Percentiles rank a stretch among this genome's conserved stretches.
phyloP scores from a whole-genome alignment of 352 stramenopile species.

The Phytopythium litorale region DNA sequence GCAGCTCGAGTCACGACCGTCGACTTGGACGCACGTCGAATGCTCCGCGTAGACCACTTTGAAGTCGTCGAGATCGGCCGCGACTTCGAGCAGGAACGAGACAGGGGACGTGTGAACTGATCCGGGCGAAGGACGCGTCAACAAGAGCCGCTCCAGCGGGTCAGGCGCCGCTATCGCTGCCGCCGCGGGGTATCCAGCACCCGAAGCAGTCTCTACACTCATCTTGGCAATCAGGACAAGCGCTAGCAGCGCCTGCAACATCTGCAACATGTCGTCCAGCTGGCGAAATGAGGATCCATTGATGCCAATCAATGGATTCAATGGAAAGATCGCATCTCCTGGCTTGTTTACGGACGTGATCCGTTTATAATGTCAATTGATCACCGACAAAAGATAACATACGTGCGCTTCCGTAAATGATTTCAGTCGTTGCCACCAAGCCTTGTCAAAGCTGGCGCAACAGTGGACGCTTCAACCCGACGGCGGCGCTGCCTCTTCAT shows the following conservation, averaged over 20 bases:
- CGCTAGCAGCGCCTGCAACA: background rate
- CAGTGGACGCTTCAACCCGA: background rate
- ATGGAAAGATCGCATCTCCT: background rate
- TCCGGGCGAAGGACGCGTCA: constrained; percentile 14
- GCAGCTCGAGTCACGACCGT: constrained; percentile 13
- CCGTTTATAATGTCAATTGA: background rate
- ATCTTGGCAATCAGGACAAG: background rate
- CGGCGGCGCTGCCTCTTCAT: background rate
- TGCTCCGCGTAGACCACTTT: constrained; percentile 11
- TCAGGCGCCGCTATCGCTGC: background rate
- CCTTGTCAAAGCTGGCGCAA: background rate
- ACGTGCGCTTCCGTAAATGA: background rate
- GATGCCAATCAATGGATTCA: background rate
- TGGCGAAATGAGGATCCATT: background rate
- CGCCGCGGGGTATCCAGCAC: background rate
- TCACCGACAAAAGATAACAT: background rate
- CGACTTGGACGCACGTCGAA: constrained; percentile 23
- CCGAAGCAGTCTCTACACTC: background rate
- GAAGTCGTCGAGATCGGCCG: constrained; percentile 9
- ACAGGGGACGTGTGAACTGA: constrained; percentile 21
- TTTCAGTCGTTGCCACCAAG: background rate
- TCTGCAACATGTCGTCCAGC: background rate
- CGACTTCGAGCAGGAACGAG: constrained; percentile 16
- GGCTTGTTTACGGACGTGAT: background rate
- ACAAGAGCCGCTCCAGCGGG: constrained; percentile 8